A percentile compares a stretch with the other conserved stretches of the same genome.
These are phyloP conservation scores for Penicillium sclerotiorum DNA, from an alignment of 2,329 filamentous ascomycete species.

Conservation along the genomic window DNA sequence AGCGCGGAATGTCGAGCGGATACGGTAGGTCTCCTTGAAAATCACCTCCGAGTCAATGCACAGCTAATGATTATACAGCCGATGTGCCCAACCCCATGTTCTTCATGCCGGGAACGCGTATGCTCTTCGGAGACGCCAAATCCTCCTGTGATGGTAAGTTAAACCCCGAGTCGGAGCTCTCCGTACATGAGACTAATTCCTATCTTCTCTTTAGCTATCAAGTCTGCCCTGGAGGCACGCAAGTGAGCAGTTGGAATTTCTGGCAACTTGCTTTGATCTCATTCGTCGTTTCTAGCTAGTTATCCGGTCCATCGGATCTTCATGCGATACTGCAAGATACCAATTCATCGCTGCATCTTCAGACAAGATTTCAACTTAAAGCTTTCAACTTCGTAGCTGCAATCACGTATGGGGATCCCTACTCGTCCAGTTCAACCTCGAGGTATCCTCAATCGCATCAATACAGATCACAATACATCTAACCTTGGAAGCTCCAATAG, in stretches of 20 bases:
- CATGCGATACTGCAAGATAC: background rate
- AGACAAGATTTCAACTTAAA: background rate
- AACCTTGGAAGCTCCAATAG: too few species aligned
- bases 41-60: background rate
- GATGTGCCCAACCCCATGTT: conserved; percentile 95
- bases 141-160: conserved; percentile 73
- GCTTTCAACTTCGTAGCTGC: background rate
- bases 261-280: background rate
- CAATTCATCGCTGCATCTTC: background rate
- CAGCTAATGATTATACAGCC: conserved; percentile 52
- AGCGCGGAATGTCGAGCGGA: conserved; percentile 83
- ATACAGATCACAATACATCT: too few species aligned
- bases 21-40: conserved; percentile 64
- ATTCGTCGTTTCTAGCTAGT: background rate
- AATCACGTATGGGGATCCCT: too few species aligned
- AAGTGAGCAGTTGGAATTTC: conserved; percentile 23
- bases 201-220: conserved; percentile 41
- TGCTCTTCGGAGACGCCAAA: conserved; percentile 91
- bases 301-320: too few species aligned
- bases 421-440: too few species aligned
- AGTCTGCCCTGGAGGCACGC: conserved; percentile 39
- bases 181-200: background rate
- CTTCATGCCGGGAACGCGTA: conserved; percentile 84
- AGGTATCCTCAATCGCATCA: too few species aligned
- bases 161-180: background rate